Base-by-base conservation (phyloP, 768 basidiomycete species). In the Candolleomyces eurysporus region DNA sequence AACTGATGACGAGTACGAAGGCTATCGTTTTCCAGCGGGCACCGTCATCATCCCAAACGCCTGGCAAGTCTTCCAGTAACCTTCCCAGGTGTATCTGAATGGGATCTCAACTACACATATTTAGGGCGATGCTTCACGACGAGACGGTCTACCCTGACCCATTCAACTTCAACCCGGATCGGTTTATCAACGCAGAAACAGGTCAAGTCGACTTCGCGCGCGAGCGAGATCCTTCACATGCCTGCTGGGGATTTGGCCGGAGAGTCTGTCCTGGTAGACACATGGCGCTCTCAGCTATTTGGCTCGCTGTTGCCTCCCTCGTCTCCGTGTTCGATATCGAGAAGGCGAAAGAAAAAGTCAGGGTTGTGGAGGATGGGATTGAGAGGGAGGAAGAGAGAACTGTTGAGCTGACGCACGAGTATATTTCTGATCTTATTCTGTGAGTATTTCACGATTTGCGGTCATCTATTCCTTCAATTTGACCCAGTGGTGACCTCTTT, bases 81-180 rank as follows among this genome's bases (percentile, higher is more conserved):
- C 2, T 46, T 1, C 26, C 2, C 2, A 8, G 16, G 11, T 17
- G 10, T 13, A 8, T 40, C 5, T 52, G 8, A 45, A 45, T 48
- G 26, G 17, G 9, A 16, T 36, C 1, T 50, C 14, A 36, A 56
- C 26, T 26, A 1, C 5, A 5, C 3, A 45, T 39, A 32, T 39
- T n/a, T 30, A 81, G 80, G 80, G 75, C 75, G 1, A 74, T 82
- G 56, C 71, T 76, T 1, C 77, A 75, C 53, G 71, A 83, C 42
- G 74, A 76, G 50, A 57, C 63, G 6, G 68, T 66, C 36, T 80
- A 77, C 63, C 75, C 76, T 0, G 76, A 81, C 50, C 78, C 80
- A 17, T 71, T 71, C 50, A 64, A 48, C 1, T 81, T 82, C 65
- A 75, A 73, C 22, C 79, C 79, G 4, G 79, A 80, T 30, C 75